Evolutionary conservation across 1,284 basidiomycete genomes (phyloP).

Genomic region (Sanghuangporus baumii): DNA sequence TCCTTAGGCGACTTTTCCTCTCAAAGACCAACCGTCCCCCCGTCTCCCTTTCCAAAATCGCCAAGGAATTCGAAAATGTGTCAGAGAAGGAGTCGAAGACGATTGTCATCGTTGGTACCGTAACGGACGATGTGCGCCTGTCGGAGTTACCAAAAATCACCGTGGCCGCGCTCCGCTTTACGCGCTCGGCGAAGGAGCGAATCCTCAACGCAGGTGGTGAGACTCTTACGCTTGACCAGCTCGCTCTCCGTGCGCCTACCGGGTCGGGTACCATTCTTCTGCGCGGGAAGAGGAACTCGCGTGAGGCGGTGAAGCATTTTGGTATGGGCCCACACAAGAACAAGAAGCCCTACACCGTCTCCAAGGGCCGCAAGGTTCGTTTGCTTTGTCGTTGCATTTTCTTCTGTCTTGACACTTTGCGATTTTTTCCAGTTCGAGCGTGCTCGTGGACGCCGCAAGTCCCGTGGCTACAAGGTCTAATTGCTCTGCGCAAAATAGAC

Average conservation of each 20-base stretch:
- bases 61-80: conserved; percentile 71
- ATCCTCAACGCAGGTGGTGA: conserved; percentile 96
- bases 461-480: conserved; percentile 87
- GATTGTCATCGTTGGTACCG: conserved; percentile 86
- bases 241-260: conserved; percentile 89
- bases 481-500: not conserved
- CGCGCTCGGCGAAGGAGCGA: conserved; percentile 86
- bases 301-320: conserved; percentile 96
- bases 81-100: conserved; percentile 76
- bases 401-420: not conserved
- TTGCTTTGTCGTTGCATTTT: not conserved
- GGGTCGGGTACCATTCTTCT: conserved; percentile 94
- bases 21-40: conserved; percentile 98
- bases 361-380: conserved; percentile 90
- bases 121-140: conserved; percentile 96
- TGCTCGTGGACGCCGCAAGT: conserved; percentile 91
- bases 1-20: conserved; percentile 96
- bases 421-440: conserved; percentile 62
- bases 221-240: conserved; percentile 93
- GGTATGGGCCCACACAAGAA: conserved; percentile 90
- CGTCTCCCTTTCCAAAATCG: conserved; percentile 87
- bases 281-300: conserved; percentile 87
- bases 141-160: conserved; percentile 86
- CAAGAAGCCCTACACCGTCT: conserved; percentile 92
- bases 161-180: conserved; percentile 95